Percentiles rank a stretch among this genome's conserved stretches.
These are phyloP conservation scores for Amylocarpus encephaloides DNA, from an alignment of 2,329 filamentous ascomycete genomes.

Conservation along the genomic window DNA sequence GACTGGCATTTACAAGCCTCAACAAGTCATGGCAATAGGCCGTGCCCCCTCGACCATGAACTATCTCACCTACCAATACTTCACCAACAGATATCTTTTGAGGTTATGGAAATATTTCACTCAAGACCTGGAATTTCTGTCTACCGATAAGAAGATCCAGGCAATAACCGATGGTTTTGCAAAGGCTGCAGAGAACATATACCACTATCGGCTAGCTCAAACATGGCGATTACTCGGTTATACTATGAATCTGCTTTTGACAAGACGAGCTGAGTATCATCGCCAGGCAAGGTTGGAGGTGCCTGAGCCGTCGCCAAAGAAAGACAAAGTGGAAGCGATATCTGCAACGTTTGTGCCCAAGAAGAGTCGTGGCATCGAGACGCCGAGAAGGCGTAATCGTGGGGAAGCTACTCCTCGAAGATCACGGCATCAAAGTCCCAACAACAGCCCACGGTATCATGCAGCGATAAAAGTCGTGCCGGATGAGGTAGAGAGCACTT, in stretches of 20 bases:
- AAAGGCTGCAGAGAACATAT: conserved; percentile 48
- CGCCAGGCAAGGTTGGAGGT: conserved; percentile 40
- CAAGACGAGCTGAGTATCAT: conserved; percentile 51
- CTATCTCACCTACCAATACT: conserved; percentile 48
- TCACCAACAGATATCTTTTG: conserved; percentile 51
- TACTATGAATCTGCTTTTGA: conserved; percentile 48
- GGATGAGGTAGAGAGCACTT: conserved; percentile 54
- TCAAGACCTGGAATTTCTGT: background rate
- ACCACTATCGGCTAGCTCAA: conserved; percentile 54
- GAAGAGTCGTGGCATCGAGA: conserved; percentile 1
- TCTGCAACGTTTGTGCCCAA: background rate
- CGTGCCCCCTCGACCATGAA: conserved; percentile 47
- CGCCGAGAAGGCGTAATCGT: background rate
- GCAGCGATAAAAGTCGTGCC: conserved; percentile 18
- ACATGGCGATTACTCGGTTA: conserved; percentile 58
- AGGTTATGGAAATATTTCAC: conserved; percentile 33
- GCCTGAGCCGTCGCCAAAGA: conserved; percentile 19
- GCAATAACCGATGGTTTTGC: conserved; percentile 52
- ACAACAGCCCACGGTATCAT: conserved; percentile 15
- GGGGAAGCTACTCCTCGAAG: conserved; percentile 26
- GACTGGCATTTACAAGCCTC: conserved; percentile 51
- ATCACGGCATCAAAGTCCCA: conserved; percentile 3
- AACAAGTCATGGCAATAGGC: conserved; percentile 58
- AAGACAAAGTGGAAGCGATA: conserved; percentile 20
- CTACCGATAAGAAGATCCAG: conserved; percentile 36